Conservation (phyloP, 2,329 filamentous ascomycete species). For the Cercospora beticola region DNA sequence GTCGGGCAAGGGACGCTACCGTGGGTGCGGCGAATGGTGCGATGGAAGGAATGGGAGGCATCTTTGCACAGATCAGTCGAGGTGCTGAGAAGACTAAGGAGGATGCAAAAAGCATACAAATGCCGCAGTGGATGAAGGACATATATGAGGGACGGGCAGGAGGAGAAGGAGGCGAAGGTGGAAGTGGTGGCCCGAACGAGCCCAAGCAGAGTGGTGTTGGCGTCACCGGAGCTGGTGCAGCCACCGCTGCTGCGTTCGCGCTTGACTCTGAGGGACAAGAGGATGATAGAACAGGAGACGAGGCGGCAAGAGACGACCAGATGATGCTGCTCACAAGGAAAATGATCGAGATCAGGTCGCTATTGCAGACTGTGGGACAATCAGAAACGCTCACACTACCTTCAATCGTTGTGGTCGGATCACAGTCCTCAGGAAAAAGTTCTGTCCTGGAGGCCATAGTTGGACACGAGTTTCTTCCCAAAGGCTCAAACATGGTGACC, state of each 20-base stretch:
- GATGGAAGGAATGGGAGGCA: conserved; percentile 69
- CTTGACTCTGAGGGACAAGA: conserved; percentile 68
- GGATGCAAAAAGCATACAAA: conserved; percentile 47
- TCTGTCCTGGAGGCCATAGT: conserved; percentile 96
- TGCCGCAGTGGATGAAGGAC: conserved; percentile 75
- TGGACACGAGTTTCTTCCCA: conserved; percentile 94
- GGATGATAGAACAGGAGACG: conserved; percentile 60
- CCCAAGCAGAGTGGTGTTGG: conserved; percentile 46
- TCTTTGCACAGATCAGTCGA: conserved; percentile 74
- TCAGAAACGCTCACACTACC: conserved; percentile 84
- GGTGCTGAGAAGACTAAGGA: conserved; percentile 86
- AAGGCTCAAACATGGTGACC: conserved; percentile 99
- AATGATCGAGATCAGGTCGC: conserved; percentile 97
- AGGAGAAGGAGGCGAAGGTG: conserved; percentile 37
- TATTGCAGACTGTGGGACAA: conserved; percentile 88
- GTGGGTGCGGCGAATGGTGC: conserved; percentile 66
- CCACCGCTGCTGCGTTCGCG: conserved; percentile 75
- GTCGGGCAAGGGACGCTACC: conserved; percentile 68
- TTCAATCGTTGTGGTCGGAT: conserved; percentile 98
- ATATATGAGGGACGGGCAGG: conserved; percentile 45
- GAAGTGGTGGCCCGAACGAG: conserved; percentile 41
- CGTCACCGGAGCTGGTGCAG: conserved; percentile 63
- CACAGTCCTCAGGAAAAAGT: conserved; percentile 96
- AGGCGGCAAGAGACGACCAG: conserved; percentile 83
- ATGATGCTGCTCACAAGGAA: conserved; percentile 99